Percentiles rank a stretch among this genome's conserved stretches.
Evolutionary conservation across 768 basidiomycete genomes (phyloP).

Genomic region (Naganishia antarctica): DNA sequence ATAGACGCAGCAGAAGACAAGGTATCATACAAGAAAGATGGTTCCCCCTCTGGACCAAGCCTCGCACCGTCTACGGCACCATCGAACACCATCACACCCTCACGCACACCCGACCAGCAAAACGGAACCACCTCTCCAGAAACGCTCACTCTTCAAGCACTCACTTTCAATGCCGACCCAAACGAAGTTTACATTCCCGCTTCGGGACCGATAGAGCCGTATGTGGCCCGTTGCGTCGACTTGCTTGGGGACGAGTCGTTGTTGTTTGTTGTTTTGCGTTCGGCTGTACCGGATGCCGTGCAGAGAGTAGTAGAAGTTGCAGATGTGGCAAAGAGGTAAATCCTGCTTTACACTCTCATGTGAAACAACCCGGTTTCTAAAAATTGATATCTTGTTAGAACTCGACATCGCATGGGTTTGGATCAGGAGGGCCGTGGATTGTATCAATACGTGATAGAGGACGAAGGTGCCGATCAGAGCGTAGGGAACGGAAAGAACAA

Average conservation of each 20-base stretch:
- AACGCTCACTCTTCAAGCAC: constrained; percentile 3
- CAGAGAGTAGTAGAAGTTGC: constrained; percentile 44
- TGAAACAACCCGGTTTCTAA: neutral
- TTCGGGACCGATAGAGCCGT: constrained; percentile 34
- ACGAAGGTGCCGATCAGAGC: constrained; percentile 26
- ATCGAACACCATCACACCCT: neutral
- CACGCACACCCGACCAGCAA: neutral
- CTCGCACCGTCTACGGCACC: constrained; percentile 11
- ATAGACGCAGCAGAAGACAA: constrained; percentile 40
- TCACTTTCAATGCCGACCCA: constrained; percentile 30
- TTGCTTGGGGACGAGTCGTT: constrained; percentile 22
- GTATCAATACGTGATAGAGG: constrained; percentile 47
- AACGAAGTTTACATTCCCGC: constrained; percentile 44
- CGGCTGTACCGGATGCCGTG: constrained; percentile 33
- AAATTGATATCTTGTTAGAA: constrained; percentile 24
- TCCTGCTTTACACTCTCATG: neutral
- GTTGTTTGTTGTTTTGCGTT: constrained; percentile 45
- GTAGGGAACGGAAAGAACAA: constrained; percentile 2
- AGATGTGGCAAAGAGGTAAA: constrained; percentile 41
- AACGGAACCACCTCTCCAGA: constrained; percentile 6
- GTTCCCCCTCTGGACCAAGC: neutral
- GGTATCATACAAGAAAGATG: constrained; percentile 3
- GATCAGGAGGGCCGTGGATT: constrained; percentile 32
- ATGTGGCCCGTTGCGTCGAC: constrained; percentile 36
- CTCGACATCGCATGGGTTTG: constrained; percentile 43